Evolutionary conservation across 2,329 filamentous ascomycete species (phyloP), one percentile per base, ranked within the genome.

Genomic region (Fusarium sp.): DNA sequence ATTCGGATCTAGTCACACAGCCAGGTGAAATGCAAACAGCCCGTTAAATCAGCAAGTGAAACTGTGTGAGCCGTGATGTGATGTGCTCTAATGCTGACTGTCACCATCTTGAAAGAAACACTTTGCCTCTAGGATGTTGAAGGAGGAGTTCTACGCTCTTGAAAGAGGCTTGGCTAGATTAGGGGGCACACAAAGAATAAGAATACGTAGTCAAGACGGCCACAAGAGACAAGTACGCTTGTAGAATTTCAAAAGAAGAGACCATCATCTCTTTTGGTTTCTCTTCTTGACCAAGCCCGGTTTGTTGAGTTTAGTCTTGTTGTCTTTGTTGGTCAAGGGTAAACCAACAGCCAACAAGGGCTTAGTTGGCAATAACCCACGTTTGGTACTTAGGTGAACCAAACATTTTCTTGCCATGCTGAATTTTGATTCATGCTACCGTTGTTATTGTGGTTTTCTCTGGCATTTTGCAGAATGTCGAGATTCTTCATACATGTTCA

Each of bases 1-100:
- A 20, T 43, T 25, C 48, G n/a, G 14, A 62, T 56, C 45, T 54
- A 32, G 35, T 58, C 43, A 43, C 34, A 11, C 27, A 73, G 68
- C 45, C 34, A 20, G 58, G 25, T 23, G 11, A 35, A 39, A 66
- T 34, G 37, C 41, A 50, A 9, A 32, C 27, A 37, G 37, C 48
- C 61, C n/a, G 11, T 61, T 5, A 62, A 39, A 37, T 39, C 14
- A 20, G 9, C 18, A 6, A 14, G 30, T 11, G 48, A 18, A 4
- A 13, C 3, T 32, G 8, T 32, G 18, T 20, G 11, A 30, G 13
- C 20, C 30, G 43, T 66, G 20, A 56, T 5, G 10, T 11, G 3
- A n/a, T 30, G 2, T 13, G 10, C 20, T 11, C 48, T n/a, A 25
- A n/a, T 16, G 27, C 23, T 27, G 8, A 48, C 14, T 48, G 16